Conservation (phyloP, 768 basidiomycete genomes). For the Leccinum aurantiacum region DNA sequence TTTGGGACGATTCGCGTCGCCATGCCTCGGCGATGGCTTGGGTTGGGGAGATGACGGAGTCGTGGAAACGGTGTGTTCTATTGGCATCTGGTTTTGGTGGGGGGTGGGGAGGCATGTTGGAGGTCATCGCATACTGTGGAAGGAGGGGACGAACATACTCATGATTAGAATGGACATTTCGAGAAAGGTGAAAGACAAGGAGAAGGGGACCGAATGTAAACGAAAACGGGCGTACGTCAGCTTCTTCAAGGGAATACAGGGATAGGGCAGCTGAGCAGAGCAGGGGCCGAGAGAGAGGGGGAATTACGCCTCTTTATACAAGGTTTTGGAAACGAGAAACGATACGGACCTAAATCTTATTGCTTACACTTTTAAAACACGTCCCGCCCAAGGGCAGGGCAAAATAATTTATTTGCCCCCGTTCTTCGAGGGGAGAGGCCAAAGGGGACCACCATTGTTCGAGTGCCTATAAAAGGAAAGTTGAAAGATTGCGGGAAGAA, state of each 20-base stretch:
- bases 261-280: conserved; percentile 27
- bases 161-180: conserved; percentile 28
- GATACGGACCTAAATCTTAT: conserved; percentile 27
- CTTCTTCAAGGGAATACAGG: conserved; percentile 23
- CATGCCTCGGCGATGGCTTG: conserved; percentile 70
- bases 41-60: conserved; percentile 45
- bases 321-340: conserved; percentile 28
- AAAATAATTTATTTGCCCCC: not conserved
- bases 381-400: conserved; percentile 24
- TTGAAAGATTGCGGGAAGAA: conserved; percentile 31
- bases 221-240: conserved; percentile 39
- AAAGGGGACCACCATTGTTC: conserved; percentile 32
- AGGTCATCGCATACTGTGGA: conserved; percentile 35
- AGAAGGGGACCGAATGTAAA: conserved; percentile 27
- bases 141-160: conserved; percentile 30
- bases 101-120: conserved; percentile 29
- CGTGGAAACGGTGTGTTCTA: conserved; percentile 29
- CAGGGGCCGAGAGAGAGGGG: conserved; percentile 31
- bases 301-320: conserved; percentile 31
- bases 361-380: conserved; percentile 28
- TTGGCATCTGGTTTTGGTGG: conserved; percentile 36
- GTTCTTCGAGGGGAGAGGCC: conserved; percentile 18
- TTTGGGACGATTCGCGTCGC: conserved; percentile 60
- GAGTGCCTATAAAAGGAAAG: conserved; percentile 32
- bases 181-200: not conserved